Evolutionary conservation across 2,329 filamentous ascomycete species (phyloP), one percentile per base, ranked within the genome.

Genomic region (Diaporthe citriasiana): DNA sequence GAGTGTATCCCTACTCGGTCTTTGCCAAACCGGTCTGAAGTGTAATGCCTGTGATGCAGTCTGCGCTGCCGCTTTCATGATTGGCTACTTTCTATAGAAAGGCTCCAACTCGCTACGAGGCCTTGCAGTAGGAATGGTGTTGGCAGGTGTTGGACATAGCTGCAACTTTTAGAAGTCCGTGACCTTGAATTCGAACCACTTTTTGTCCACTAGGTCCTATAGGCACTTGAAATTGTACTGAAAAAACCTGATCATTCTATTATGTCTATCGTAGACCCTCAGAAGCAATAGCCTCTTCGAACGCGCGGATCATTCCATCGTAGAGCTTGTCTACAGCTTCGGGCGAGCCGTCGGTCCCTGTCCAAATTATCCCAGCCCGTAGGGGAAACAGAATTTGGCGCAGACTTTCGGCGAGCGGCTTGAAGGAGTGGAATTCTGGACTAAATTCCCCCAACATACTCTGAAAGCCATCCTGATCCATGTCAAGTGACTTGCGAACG

Each of bases 321-420:
- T 63, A 63, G 17, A 63, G 25, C 17, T 47, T 47, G 27, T 47
- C 59, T 33, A 15, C 38, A 15, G 25, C 59, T 47, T 63, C 8
- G 8, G 40, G 38, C 40, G 59, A 63, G 59, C 40, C 25, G 40
- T 63, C 40, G 15, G 40, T 47, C 25, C 59, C 40, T n/a, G 59
- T 63, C 59, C 59, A 47, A 30, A 47, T 47, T 8, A n/a, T 8
- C 25, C 59, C 40, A 33, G 25, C 59, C 40, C 40, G 40, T 30
- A 47, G 40, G 25, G 59, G 25, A 47, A 63, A 63, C 22, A 63
- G 40, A 47, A 63, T 4, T 33, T 63, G 59, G 17, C 40, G 59
- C 15, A 63, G 25, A 33, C 9, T 63, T 63, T 45, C 40, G 40
- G 59, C 25, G 4, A 63, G 59, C 8, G 38, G 19, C 38, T 33